A percentile compares a stretch with the other conserved stretches of the same genome.
These are phyloP conservation scores for Saturnispora zaruensis DNA, from an alignment of 805 yeast species.

Conservation along the genomic window DNA sequence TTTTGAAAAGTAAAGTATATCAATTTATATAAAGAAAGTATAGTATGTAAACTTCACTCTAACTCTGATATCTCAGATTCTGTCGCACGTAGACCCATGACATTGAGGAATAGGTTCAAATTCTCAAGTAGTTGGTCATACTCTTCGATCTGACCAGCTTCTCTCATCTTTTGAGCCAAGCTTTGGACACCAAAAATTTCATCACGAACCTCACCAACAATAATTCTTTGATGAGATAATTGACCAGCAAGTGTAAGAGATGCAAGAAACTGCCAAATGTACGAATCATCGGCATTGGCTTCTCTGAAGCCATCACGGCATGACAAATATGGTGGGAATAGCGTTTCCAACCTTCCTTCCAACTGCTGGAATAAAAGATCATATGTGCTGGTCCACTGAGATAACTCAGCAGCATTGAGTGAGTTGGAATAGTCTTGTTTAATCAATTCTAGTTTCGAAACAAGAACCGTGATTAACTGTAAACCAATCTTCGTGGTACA, in stretches of 20 bases:
- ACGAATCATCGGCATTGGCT: constrained; percentile 53
- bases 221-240: constrained; percentile 81
- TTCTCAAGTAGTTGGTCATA: constrained; percentile 54
- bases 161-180: constrained; percentile 48
- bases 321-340: constrained; percentile 66
- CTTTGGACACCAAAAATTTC: constrained; percentile 84
- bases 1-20: background rate
- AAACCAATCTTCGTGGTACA: constrained; percentile 71
- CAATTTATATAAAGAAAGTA: background rate
- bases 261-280: constrained; percentile 96
- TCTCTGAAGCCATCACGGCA: constrained; percentile 22
- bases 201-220: constrained; percentile 89
- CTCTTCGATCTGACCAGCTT: constrained; percentile 35
- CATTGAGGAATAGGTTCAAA: constrained; percentile 86
- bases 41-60: background rate
- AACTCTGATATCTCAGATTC: constrained; percentile 83
- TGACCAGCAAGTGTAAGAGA: constrained; percentile 87
- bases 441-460: constrained; percentile 86
- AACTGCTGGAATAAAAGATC: constrained; percentile 72
- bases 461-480: constrained; percentile 78
- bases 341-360: constrained; percentile 65
- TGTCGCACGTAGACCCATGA: constrained; percentile 91
- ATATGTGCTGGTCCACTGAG: constrained; percentile 73
- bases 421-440: constrained; percentile 60
- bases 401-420: constrained; percentile 45